Evolutionary conservation across 495 filamentous ascomycete species (phyloP), one percentile per base, ranked within the genome.

Genomic region (Annulohypoxylon nitens): DNA sequence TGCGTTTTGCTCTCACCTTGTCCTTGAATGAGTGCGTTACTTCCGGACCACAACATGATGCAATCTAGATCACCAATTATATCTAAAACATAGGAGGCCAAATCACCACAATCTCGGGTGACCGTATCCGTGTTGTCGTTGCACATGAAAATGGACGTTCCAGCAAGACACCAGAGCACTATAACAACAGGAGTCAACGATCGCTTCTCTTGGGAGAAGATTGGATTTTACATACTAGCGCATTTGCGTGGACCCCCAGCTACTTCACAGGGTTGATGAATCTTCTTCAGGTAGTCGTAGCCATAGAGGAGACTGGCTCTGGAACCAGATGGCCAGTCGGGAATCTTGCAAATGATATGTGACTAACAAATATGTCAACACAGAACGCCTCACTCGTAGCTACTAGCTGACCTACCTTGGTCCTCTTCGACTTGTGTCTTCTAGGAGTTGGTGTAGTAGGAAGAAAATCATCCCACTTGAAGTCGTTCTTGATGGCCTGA

Each of bases 401-500:
- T 45, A 4, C 4, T 4, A 39, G 10, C 18, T 12, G 5, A 23
- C 36, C 62, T 62, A 26, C 69, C 50, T 53, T 71, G 20, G 4
- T 26, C 16, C 63, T 57, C 36, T 66, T 71, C 4, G 16, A 37
- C 34, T 39, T 7, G 3, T 26, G 16, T n/a, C 4, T 18, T 18
- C 16, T 14, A 9, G 50, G n/a, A 18, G 30, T 50, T n/a, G 59
- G 26, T n/a, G 47, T 23, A 8, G 55, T 12, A 37, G 69, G 26
- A 23, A 23, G 43, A 5, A 64, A 73, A 26, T 69, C 59, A 3
- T 60, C 51, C 70, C 70, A 73, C 6, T 30, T 48, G 47, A 73
- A 73, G 25, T 64, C 60, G n/a, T 60, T 60, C 36, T 61, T 73
- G 45, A 69, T 68, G 33, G 51, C 53, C 53, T 55, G 64, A n/a